Evolutionary conservation across 2,329 filamentous ascomycete species (phyloP), one percentile per base, ranked within the genome.

Genomic region (Reticulascus tulasneorum): DNA sequence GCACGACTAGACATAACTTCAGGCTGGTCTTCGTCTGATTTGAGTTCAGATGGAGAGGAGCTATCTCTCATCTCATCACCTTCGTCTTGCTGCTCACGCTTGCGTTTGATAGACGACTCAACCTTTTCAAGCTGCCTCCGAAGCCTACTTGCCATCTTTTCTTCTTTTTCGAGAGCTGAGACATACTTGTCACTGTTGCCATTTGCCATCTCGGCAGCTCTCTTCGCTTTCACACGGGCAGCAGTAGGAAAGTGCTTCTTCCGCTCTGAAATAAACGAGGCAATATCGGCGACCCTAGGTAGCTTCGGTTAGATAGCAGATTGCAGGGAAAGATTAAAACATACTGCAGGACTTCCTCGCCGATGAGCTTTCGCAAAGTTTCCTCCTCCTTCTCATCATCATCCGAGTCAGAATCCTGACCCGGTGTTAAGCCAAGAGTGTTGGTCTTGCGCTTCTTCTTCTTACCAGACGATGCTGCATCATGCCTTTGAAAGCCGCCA

Each of bases 241-340:
- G 79, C 77, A 3, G 90, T 96, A 3, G 91, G 91, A 56, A 78
- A 97, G 33, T 83, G 82, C 47, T 79, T 83, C 54, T 75, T 84
- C 40, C 91, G 79, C 58, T 95, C 88, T 32, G 79, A 79, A 45
- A 94, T 78, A 79, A 88, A 97, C 7, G 79, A 77, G 17, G 79
- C 75, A 37, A 96, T 72, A 53, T 96, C 89, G 40, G 77, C 76
- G 12, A 76, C 67, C 38, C 73, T 79, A 36, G 6, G 7, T 16
- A 6, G 27, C 10, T 2, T 27, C 17, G 12, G 29, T 25, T 37
- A 22, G n/a, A 15, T 23, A 37, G 21, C 7, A 29, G 9, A 10
- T 17, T n/a, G 3, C 7, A 11, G 20, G 17, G 16, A 24, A 5
- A 23, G n/a, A 30, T 25, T 35, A 8, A 18, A 12, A 23, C 75